Evolutionary conservation across 1,284 basidiomycete genomes (phyloP), one percentile per base, ranked within the genome.

Genomic region (Sporisorium sorghi): DNA sequence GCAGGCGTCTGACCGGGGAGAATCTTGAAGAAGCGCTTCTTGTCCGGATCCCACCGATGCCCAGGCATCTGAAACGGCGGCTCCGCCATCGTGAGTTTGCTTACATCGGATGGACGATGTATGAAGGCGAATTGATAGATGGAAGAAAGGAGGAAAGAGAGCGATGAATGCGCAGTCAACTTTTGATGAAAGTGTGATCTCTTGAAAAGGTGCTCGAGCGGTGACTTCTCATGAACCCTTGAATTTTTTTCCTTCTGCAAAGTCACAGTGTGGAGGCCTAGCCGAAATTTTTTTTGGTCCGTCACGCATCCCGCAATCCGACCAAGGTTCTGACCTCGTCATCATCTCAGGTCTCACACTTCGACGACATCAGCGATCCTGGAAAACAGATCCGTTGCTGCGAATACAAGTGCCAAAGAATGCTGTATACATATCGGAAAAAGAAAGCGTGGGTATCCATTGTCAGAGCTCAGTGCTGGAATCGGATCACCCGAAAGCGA

Each of bases 11-110:
- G 59, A 17, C 69, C 59, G 19, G 62, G 47, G 2, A 53, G 17
- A 35, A 68, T 63, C 72, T 62, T 71, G 73, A 76, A 76, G 58
- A 76, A 76, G 4, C 73, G 57, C 24, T 68, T 76, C 55, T 59
- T 60, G 1, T 53, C 51, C 7, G 64, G 49, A 55, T 76, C 73
- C 73, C 73, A 76, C 21, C 56, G 49, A 43, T 76, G 68, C 0
- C 73, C 73, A 1, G 73, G 54, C 57, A 76, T 62, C 21, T 72
- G n/a, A 30, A 76, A 76, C 1, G 73, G 68, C 5, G 73, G 54
- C 19, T 61, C 64, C n/a, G 63, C 59, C 71, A 74, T 74, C 26
- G 1, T 51, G 40, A 17, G 40, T 28, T 30, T 14, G 10, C 14
- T n/a, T 9, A 40, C 40, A 39, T 43, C 32, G 32, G 26, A 37